phyloP scores from a whole-genome alignment of 768 basidiomycete genomes.

The Porphyrellus cyaneotinctus region DNA sequence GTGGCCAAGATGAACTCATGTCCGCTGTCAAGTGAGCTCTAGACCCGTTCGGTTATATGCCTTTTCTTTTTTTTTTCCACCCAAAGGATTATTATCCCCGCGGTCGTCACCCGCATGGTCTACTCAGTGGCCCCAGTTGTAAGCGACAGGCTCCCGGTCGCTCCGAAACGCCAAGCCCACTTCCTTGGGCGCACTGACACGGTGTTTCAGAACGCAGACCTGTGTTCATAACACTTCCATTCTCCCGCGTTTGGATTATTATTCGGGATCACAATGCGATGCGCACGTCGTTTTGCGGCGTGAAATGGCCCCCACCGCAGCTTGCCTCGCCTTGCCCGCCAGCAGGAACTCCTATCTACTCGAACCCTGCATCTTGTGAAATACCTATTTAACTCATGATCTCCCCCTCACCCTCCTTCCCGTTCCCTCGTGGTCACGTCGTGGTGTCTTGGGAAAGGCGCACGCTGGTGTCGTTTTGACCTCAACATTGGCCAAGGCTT shows the following conservation, averaged over 20 bases:
- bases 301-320: slow-evolving; percentile 10
- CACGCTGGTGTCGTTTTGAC: slow-evolving; percentile 1
- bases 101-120: neutral
- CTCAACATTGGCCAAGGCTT: neutral
- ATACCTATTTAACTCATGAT: slow-evolving; percentile 12
- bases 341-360: neutral
- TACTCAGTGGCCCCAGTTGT: neutral
- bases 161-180: neutral
- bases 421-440: slow-evolving; percentile 11
- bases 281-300: neutral
- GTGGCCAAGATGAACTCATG: slow-evolving; percentile 5
- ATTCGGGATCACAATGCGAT: slow-evolving; percentile 14
- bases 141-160: neutral
- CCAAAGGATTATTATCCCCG: neutral
- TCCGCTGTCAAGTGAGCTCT: neutral
- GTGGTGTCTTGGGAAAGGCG: neutral
- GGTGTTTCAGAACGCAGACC: neutral
- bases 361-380: slow-evolving; percentile 9
- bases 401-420: neutral
- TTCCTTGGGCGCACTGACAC: slow-evolving; percentile 2
- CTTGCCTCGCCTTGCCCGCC: slow-evolving; percentile 15
- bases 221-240: slow-evolving; percentile 18
- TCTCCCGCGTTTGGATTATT: neutral
- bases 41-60: neutral
- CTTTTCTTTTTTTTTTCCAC: neutral